Evolutionary conservation across 2,329 filamentous ascomycete species (phyloP), one percentile per base, ranked within the genome.

Genomic region (Pseudocercospora pini-densiflorae): DNA sequence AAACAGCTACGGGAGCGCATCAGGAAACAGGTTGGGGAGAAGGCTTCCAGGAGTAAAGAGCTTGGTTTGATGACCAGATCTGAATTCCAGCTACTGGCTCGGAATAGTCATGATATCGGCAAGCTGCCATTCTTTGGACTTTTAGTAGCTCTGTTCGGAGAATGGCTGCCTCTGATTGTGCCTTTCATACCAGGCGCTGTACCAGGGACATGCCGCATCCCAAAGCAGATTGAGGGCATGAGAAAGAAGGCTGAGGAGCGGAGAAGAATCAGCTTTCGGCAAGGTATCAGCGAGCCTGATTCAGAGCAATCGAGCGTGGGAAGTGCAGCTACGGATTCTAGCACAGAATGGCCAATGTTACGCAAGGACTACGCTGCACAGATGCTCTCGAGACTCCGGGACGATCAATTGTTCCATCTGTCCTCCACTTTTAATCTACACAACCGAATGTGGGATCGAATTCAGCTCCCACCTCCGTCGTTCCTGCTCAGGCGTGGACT

Each of bases 81-180:
- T 0, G 87, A 92, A 68, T 90, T 90, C 80, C 89, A 94, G 70
- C 85, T 97, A 1, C 79, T 91, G 59, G 81, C 82, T 67, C 87
- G 94, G 65, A 89, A 89, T 49, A 82, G 83, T 49, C 86, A 91
- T 73, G 95, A 98, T 77, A 80, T 92, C 54, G 81, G 87, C n/a
- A 89, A 93, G 24, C 83, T 97, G 61, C 92, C 94, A 0, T 78
- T 91, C 1, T 97, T 99, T 77, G 89, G 83, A 0, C 68, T 97
- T 2, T 81, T 97, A 59, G 84, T 97, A 6, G 74, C 94, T 0
- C 69, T 97, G 16, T 92, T 91, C 76, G 94, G 93, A 27, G 94
- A 98, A 79, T 90, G 97, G 80, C 92, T 94, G 1, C 93, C 94
- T 0, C 76, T 98, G 5, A 80, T 96, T 5, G 90, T 97, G 1